Conservation (phyloP, 2,329 filamentous ascomycete genomes). For the Lasiodiplodia theobromae region DNA sequence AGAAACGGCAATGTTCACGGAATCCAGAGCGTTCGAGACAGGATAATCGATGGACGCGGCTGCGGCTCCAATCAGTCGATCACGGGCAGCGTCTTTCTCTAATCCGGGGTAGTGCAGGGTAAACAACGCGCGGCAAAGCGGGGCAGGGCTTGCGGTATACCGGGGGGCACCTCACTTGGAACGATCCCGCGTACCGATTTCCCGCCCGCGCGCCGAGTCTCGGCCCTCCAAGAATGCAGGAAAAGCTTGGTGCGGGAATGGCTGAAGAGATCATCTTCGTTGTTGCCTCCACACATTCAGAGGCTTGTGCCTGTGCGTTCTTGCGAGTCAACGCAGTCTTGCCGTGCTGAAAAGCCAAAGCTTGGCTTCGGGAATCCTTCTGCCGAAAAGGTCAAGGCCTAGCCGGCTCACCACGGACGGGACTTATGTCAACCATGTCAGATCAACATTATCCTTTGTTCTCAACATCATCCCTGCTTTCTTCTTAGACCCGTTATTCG, state of each 20-base stretch:
- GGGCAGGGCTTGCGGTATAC: neutral
- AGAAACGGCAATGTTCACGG: neutral
- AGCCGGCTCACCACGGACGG: neutral
- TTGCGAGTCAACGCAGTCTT: constrained; percentile 7
- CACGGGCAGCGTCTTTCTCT: neutral
- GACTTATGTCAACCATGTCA: neutral
- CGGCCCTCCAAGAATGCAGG: neutral
- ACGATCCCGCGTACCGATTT: neutral
- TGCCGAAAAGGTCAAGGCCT: neutral
- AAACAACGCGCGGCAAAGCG: neutral
- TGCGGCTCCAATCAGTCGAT: neutral
- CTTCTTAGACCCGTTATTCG: neutral
- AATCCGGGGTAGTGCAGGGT: constrained; percentile 1
- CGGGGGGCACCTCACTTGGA: neutral
- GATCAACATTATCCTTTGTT: neutral
- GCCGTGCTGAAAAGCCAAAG: neutral
- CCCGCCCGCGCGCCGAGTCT: neutral
- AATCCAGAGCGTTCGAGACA: neutral
- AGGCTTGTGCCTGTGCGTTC: neutral
- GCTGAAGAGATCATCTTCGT: neutral
- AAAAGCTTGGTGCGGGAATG: constrained; percentile 13
- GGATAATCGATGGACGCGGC: neutral
- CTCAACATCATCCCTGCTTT: neutral
- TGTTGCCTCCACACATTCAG: neutral
- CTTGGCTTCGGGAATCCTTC: neutral